phyloP scores from a whole-genome alignment of 1,284 basidiomycete species.

The Stereum hirsutum region DNA sequence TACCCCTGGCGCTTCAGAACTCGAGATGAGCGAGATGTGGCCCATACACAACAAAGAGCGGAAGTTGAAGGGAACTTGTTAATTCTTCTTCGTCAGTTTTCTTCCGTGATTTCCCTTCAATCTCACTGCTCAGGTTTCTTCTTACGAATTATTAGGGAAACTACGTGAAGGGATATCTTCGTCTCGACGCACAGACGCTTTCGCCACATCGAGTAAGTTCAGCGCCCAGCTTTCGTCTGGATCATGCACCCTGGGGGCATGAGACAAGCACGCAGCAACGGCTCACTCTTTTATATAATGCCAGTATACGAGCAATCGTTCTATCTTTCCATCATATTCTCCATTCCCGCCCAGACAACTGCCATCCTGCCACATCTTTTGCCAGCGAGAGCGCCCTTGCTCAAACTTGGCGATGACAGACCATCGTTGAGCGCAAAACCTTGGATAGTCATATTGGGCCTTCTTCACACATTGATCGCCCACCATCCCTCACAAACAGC shows the following conservation, averaged over 20 bases:
- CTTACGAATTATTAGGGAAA: conserved; percentile 37
- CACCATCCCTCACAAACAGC: conserved; percentile 1
- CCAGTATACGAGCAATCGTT: conserved; percentile 64
- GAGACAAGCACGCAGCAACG: too few relatives aligned
- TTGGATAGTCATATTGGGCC: neutral
- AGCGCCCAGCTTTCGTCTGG: conserved; percentile 8
- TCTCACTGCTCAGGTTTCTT: neutral
- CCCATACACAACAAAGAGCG: conserved; percentile 21
- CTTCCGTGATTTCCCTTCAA: neutral
- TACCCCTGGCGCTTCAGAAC: conserved; percentile 25
- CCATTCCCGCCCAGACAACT: conserved; percentile 43
- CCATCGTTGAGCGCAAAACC: too few relatives aligned
- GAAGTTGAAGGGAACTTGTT: conserved; percentile 55
- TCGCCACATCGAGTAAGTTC: conserved; percentile 55
- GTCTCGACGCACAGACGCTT: conserved; percentile 42
- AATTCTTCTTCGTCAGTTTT: conserved; percentile 51
- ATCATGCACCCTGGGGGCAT: neutral
- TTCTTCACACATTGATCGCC: neutral
- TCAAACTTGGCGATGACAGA: too few relatives aligned
- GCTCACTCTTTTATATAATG: neutral
- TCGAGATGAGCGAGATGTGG: conserved; percentile 8
- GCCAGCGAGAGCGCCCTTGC: conserved; percentile 15
- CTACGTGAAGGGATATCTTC: conserved; percentile 59
- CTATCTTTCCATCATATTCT: conserved; percentile 48
- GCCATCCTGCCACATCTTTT: conserved; percentile 49